Base-by-base conservation (phyloP, 2,329 filamentous ascomycete species). In the Chaetomiaceae sp. region DNA sequence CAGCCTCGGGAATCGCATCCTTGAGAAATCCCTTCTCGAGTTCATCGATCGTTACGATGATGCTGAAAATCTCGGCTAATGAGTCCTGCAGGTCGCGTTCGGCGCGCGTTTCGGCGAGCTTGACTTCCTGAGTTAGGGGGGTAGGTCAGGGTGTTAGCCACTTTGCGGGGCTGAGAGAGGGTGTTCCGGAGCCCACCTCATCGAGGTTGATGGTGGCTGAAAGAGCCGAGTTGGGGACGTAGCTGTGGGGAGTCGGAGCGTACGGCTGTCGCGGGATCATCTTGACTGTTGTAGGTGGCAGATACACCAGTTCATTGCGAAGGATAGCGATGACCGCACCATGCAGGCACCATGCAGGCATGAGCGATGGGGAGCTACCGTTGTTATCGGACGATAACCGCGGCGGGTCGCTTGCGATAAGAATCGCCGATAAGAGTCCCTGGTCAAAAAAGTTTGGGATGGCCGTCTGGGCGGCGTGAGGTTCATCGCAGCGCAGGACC, bases 1-100 rank as follows among this genome's bases (percentile, higher is more conserved):
- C 91, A 42, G 77, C 76, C 67, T 97, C 93, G 6, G 86, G 80
- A 41, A 98, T 84, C 18, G 89, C 91, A 73, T 98, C 93, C 62
- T 95, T 94, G 32, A 98, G 79, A 62, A 95, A 98, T 0, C 91
- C 94, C 65, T 94, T 95, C 62, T 98, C 93, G 2, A 98, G 78
- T 54, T 94, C 89, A 63, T 98, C 93, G 3, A 98, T 74, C 0
- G 93, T 97, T 51, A 96, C 79, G 30, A 98, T 91, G 56, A 98
- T 97, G 69, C 90, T 95, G 68, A 97, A 98, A 19, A 98, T 83
- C 68, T 98, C 93, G 45, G 91, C 93, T 12, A 98, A 80, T 1
- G 93, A 97, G 62, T 97, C 93, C 65, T 96, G 88, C 1, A 97
- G 75, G 63, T 98, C 90, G 51, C 91, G 84, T 69, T 97, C 91